Base-by-base conservation (phyloP, 345 rosid genomes). In the Melaleuca quinquenervia region DNA sequence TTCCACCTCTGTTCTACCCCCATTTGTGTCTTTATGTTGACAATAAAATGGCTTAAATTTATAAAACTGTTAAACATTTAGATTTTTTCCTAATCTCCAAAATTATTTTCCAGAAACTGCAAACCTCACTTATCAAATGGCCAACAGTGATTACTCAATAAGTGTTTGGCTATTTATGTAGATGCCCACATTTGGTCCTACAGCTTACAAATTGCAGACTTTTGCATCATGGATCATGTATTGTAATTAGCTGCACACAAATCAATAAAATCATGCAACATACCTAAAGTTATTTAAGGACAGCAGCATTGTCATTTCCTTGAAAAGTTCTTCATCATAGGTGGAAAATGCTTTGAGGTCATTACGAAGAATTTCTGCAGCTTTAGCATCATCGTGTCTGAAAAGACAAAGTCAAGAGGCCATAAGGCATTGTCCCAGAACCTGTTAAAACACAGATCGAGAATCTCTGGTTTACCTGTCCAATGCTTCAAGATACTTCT, bases 401-500 rank as follows among this genome's bases (percentile, higher is more conserved):
- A 88, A 85, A 70, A 90, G 76, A 64, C 84, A 13, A 83, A 52
- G 74, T 55, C 49, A 55, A 54, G 48, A 84, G 11, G 84, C 56
- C 26, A 82, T 75, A 64, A 51, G 44, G 83, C 88, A 85, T 86
- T n/a, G 49, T 52, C 52, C 26, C 84, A 62, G 21, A 50, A 50
- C 41, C 36, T 32, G 32, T 50, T 52, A 50, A 51, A 78, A 32
- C 41, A 48, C 16, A 5, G 26, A 50, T 5, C 15, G 45, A 74
- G 82, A 52, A 76, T 75, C 24, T n/a, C 82, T 55, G 48, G 32
- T 56, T 78, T 36, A 93, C 95, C 87, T 87, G 85, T 93, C 93
- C 84, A 91, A 86, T 54, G 96, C 93, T 88, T 94, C 94, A 22
- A 90, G 88, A 87, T 92, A 89, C 84, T 91, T 89, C 86, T 93